Percentiles rank a stretch among this genome's conserved stretches.
These are phyloP conservation scores for Yarrowia osloensis DNA, from an alignment of 805 yeast species.

Conservation along the genomic window DNA sequence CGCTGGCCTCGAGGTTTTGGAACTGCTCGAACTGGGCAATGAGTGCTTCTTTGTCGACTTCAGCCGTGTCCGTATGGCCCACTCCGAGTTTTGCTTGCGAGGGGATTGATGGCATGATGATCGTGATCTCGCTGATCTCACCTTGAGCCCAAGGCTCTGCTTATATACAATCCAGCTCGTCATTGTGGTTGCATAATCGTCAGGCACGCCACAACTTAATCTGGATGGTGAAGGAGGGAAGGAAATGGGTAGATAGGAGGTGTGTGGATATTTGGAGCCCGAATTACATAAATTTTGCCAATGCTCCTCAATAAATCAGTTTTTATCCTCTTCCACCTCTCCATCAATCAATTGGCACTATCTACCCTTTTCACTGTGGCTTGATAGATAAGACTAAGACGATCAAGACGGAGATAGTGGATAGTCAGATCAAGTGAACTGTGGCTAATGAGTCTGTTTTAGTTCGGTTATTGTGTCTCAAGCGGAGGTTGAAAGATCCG, in stretches of 20 bases:
- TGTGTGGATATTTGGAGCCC: not conserved
- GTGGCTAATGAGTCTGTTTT: too few species aligned
- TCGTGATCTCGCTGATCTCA: not conserved
- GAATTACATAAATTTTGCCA: too few species aligned
- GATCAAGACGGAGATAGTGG: too few species aligned
- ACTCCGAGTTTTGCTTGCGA: not conserved
- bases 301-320: too few species aligned
- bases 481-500: too few species aligned
- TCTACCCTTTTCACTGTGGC: too few species aligned
- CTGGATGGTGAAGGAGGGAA: not conserved
- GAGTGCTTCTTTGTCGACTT: constrained; percentile 11
- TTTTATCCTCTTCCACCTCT: too few species aligned
- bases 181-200: constrained; percentile 11
- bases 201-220: constrained; percentile 17
- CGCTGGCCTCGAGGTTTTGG: not conserved
- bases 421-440: too few species aligned
- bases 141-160: not conserved
- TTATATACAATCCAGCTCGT: not conserved
- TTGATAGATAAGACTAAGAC: too few species aligned
- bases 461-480: too few species aligned
- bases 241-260: not conserved
- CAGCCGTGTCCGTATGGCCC: constrained; percentile 6
- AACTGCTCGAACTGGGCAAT: constrained; percentile 1
- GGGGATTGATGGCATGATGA: not conserved
- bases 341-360: too few species aligned